Percentiles rank a stretch among this genome's conserved stretches.
Evolutionary conservation across 2,329 filamentous ascomycete genomes (phyloP).

Genomic region (Aspergillus spinulosporus): DNA sequence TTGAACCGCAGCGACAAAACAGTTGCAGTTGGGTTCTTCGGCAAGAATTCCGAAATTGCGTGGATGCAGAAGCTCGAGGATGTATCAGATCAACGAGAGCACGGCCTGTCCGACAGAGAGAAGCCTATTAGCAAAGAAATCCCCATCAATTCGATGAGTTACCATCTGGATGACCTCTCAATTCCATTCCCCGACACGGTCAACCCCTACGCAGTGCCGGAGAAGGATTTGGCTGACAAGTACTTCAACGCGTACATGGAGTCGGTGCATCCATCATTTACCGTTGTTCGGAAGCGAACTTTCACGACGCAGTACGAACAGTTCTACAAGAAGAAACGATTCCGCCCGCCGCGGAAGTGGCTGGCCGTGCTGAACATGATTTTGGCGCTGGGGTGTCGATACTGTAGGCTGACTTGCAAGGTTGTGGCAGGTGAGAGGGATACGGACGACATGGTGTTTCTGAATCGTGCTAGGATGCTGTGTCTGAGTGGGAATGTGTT

Average conservation of each 20-base stretch:
- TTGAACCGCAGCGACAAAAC: constrained; percentile 40
- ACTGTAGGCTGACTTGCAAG: constrained; percentile 36
- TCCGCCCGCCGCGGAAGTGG: constrained; percentile 36
- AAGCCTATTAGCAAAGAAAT: constrained; percentile 14
- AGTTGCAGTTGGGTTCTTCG: constrained; percentile 42
- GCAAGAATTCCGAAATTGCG: constrained; percentile 46
- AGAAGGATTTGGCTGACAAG: constrained; percentile 37
- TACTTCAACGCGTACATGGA: constrained; percentile 43
- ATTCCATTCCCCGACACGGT: constrained; percentile 37
- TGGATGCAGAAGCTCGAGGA: constrained; percentile 45
- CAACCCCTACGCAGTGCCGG: constrained; percentile 40
- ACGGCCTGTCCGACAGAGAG: constrained; percentile 1
- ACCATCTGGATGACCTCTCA: constrained; percentile 43
- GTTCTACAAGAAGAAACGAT: constrained; percentile 28
- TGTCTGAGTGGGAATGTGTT: constrained; percentile 37
- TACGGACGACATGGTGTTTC: constrained; percentile 41
- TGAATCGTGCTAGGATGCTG: constrained; percentile 43
- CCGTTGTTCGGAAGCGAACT: constrained; percentile 39
- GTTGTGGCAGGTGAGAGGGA: constrained; percentile 26
- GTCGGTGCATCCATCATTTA: constrained; percentile 43
- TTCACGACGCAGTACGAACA: constrained; percentile 43
- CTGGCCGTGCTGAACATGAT: constrained; percentile 49
- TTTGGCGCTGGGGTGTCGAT: constrained; percentile 47
- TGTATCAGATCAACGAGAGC: constrained; percentile 27
- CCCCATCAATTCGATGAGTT: constrained; percentile 34